These are phyloP conservation scores for Suillus sp. DNA, from an alignment of 768 basidiomycete genomes.

Conservation along the genomic window DNA sequence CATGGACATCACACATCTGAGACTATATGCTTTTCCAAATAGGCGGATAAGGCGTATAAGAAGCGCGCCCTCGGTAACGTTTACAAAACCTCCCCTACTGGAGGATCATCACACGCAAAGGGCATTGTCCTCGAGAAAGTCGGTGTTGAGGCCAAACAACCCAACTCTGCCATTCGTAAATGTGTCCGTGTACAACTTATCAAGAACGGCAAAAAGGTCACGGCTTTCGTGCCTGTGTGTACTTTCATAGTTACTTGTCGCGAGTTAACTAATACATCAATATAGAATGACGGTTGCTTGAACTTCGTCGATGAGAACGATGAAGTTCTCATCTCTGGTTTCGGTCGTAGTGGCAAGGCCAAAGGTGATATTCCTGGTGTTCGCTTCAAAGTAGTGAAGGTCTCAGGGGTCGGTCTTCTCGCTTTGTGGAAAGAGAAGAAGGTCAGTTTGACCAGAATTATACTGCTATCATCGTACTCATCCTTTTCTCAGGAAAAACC, in stretches of 20 bases:
- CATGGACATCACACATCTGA: slow-evolving; percentile 19
- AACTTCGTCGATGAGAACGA: slow-evolving; percentile 99
- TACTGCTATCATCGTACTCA: slow-evolving; percentile 2
- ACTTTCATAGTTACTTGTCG: background rate
- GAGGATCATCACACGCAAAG: slow-evolving; percentile 99
- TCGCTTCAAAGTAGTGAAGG: slow-evolving; percentile 99
- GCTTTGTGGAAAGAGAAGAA: slow-evolving; percentile 99
- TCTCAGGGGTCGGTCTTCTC: slow-evolving; percentile 97
- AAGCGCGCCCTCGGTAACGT: slow-evolving; percentile 99
- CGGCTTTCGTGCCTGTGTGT: slow-evolving; percentile 97
- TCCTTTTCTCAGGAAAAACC: slow-evolving; percentile 64
- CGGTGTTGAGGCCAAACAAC: slow-evolving; percentile 99
- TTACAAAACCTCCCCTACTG: slow-evolving; percentile 99
- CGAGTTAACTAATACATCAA: slow-evolving; percentile 10
- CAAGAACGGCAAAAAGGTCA: slow-evolving; percentile 99
- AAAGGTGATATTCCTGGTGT: slow-evolving; percentile 99
- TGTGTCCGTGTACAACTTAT: slow-evolving; percentile 99
- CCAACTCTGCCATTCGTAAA: slow-evolving; percentile 99
- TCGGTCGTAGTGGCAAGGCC: slow-evolving; percentile 99
- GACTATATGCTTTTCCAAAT: slow-evolving; percentile 7
- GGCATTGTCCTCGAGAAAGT: slow-evolving; percentile 99
- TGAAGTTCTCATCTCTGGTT: slow-evolving; percentile 99
- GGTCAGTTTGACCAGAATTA: slow-evolving; percentile 46
- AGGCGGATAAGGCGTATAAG: slow-evolving; percentile 99
- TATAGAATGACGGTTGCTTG: slow-evolving; percentile 91